A percentile compares a stretch with the other conserved stretches of the same genome.
These are phyloP conservation scores for Zygosaccharomyces kombuchaensis DNA, from an alignment of 805 yeast species.

Conservation along the genomic window DNA sequence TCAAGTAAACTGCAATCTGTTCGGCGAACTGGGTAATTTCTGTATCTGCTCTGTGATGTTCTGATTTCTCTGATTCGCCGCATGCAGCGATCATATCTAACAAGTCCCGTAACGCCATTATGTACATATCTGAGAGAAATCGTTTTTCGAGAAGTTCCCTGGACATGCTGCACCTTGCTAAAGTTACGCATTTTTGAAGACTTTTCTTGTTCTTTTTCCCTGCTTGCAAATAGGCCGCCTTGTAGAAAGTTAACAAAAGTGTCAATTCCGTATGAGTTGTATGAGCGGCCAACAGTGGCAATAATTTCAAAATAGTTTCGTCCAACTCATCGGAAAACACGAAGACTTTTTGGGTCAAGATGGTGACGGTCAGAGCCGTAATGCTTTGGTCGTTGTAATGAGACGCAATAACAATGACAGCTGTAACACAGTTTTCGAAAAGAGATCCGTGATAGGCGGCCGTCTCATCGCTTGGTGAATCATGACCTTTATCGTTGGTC, in stretches of 20 bases:
- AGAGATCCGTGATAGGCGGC: conserved; percentile 29
- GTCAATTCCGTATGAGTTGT: conserved; percentile 65
- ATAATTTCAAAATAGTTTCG: conserved; percentile 52
- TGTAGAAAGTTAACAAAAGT: conserved; percentile 55
- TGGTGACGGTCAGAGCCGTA: conserved; percentile 71
- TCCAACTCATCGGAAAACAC: conserved; percentile 50
- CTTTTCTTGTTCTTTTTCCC: conserved; percentile 38
- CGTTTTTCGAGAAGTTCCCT: conserved; percentile 29
- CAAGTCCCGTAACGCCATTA: conserved; percentile 58
- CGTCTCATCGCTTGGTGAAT: conserved; percentile 10
- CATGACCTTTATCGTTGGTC: conserved; percentile 12
- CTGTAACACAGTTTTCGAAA: conserved; percentile 63
- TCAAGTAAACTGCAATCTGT: conserved; percentile 58
- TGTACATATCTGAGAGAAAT: conserved; percentile 42
- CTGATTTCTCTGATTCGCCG: conserved; percentile 74
- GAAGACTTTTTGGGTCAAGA: conserved; percentile 70
- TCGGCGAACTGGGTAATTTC: conserved; percentile 68
- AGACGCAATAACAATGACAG: conserved; percentile 62
- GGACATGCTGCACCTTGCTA: conserved; percentile 48
- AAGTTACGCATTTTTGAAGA: conserved; percentile 40
- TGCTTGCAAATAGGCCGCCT: conserved; percentile 46
- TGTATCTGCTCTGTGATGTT: conserved; percentile 73
- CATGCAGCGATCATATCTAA: conserved; percentile 62
- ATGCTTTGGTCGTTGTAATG: conserved; percentile 67
- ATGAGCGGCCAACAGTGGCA: conserved; percentile 56